Evolutionary conservation across 176 grass and related monocot species (phyloP), one percentile per base, ranked within the genome.

Genomic region (Musa schizocarpa): DNA sequence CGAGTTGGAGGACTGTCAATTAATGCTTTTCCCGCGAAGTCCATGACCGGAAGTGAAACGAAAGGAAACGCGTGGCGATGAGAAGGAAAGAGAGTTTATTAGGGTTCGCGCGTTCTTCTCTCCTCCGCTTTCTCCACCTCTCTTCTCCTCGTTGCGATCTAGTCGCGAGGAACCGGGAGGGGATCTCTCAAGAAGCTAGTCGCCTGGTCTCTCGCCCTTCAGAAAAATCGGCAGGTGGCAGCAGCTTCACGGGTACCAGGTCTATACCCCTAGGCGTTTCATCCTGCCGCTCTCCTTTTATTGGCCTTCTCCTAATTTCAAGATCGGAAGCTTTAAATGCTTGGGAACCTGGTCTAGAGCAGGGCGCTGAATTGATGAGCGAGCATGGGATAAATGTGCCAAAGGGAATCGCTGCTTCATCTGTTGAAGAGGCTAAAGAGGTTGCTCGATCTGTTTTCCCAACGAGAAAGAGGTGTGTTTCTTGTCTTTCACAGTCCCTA

Each of bases 161-260:
- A 57, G 57, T 79, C 56, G 73, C 48, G 77, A 81, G 75, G 77
- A 76, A 99, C 90, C 91, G 86, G 89, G 86, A 82, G 86, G 65
- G 80, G 82, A 86, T 99, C 96, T 73, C 67, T 99, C 1, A 83
- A 85, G 21, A 93, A 77, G 76, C 66, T 95, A 22, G 66, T 85
- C 2, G 81, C 84, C 13, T 84, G 85, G 50, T 81, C 86, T 88
- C 78, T 92, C 83, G 80, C 88, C 53, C 20, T 99, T 69, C 34
- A 3, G 34, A 43, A 43, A 29, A 29, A 88, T 88, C 76, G 91
- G 91, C 16, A 89, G 74, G 86, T 99, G 96, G 96, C 96, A 95
- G 69, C 86, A 89, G 21, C 91, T 99, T 84, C 96, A 99, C 81
- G 96, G 95, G 82, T 95, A 99, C 81, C 91, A 99, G 90, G 96